Base-by-base conservation (phyloP, 352 stramenopile genomes). In the Plasmopara muralis region DNA sequence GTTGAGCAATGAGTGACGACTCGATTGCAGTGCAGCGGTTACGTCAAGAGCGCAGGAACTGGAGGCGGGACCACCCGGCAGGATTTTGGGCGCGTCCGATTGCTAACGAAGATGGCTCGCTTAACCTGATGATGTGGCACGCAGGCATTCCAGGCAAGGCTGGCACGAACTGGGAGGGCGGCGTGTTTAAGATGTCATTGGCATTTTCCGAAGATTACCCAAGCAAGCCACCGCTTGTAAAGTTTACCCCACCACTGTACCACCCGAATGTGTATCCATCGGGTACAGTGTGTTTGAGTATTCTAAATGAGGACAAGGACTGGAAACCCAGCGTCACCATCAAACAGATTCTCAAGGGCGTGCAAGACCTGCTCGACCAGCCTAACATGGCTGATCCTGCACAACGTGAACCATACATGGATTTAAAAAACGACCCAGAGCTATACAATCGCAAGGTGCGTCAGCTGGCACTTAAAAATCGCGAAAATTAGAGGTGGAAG, bases 241-340 rank as follows among this genome's bases (percentile, higher is more conserved):
- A 98, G 77, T 99, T 98, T 78, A 85, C 95, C 18, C 96, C 96
- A 34, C 93, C 95, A 35, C 75, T 99, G 10, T 99, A 98, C 59
- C 96, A 99, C 62, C 90, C 93, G 28, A 97, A 98, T 60, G 91
- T 98, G 40, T 98, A 98, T 68, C 93, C 93, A 16, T 97, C 87
- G 9, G 96, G 96, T 39, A 99, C 96, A 3, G 96, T 99, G 44
- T 99, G 97, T 71, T 71, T 98, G 20, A 97, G 85, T 60, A 99
- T 99, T 62, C 59, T 99, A 35, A 98, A 99, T 66, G 97, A 99
- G 77, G 97, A 99, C 77, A 95, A 98, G 68, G 95, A 96, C 64
- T 99, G 97, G 97, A 96, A 97, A 66, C 96, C 96, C 20, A 96
- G 93, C 18, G 90, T 98, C 49, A 97, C 90, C n/a, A 93, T 98